Percentiles rank a stretch among this genome's conserved stretches.
phyloP scores from a whole-genome alignment of 805 yeast species.

The Metschnikowia lunata region DNA sequence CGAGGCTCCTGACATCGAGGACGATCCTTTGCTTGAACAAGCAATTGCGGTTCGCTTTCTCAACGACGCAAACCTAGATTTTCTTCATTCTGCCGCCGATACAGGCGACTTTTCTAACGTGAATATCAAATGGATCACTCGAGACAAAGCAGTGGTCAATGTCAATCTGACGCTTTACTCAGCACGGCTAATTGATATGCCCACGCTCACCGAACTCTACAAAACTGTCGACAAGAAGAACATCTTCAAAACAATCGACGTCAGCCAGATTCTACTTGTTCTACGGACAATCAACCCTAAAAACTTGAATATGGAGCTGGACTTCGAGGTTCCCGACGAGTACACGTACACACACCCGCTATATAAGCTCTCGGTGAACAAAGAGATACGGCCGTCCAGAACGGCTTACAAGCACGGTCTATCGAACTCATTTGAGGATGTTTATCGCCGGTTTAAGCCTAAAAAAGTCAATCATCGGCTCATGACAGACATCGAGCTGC shows the following conservation, averaged over 20 bases:
- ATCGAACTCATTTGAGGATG: conserved; percentile 73
- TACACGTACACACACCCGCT: conserved; percentile 34
- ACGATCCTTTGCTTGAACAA: conserved; percentile 88
- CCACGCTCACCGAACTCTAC: conserved; percentile 80
- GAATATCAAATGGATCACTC: conserved; percentile 77
- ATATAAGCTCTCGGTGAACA: conserved; percentile 29
- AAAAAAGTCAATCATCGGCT: conserved; percentile 65
- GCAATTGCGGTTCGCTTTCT: conserved; percentile 75
- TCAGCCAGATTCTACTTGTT: conserved; percentile 80
- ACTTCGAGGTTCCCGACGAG: conserved; percentile 41
- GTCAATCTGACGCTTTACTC: conserved; percentile 69
- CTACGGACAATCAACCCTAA: conserved; percentile 46
- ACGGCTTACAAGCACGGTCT: conserved; percentile 71
- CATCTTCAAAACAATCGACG: conserved; percentile 79
- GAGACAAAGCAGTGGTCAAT: conserved; percentile 70
- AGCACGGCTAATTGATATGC: conserved; percentile 83
- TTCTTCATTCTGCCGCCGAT: conserved; percentile 71
- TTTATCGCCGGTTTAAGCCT: conserved; percentile 64
- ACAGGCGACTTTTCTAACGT: conserved; percentile 70
- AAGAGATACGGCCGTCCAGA: conserved; percentile 43
- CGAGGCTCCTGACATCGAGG: conserved; percentile 94
- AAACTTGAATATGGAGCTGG: conserved; percentile 41
- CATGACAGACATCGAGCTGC: conserved; percentile 71
- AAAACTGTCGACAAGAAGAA: conserved; percentile 88
- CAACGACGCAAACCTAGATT: conserved; percentile 66